Base-by-base conservation (phyloP, 1,284 basidiomycete species). In the Boletus mariae region DNA sequence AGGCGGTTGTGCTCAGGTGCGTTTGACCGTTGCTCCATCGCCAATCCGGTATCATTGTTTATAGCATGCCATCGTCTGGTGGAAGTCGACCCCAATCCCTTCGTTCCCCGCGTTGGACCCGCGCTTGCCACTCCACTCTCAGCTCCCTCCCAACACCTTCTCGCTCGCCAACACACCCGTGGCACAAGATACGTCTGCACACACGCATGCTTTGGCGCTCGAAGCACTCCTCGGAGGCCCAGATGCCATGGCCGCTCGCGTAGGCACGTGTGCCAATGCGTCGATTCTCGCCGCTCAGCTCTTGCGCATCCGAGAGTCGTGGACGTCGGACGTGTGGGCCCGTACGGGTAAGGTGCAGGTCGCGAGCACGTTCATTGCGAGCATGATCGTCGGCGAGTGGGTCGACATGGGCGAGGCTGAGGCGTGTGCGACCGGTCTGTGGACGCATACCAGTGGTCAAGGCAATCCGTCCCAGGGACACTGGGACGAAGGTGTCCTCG, bases 1-100 rank as follows among this genome's bases (percentile, higher is more conserved):
- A 57, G 85, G 86, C 15, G 90, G 90, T 37, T 75, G 83, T 56
- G 86, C 87, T 4, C 87, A 88, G 76, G 85, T 85, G 57, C 47
- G 65, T 59, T 32, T 11, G 17, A 25, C 11, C 8, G 15, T 35
- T 7, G 13, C 32, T 12, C 34, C 15, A n/a, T 35, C 34, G 7
- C 15, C 2, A 35, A 35, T n/a, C 6, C 6, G 15, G 4, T 48
- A 43, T 48, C 49, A 12, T 44, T 38, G 1, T 59, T 35, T 45
- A n/a, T 55, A 90, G 82, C 84, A 87, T 65, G 86, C 87, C 3
- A 73, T 90, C 25, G 88, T 91, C 31, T 91, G 86, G 85, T 91
- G 87, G 86, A 88, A 88, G 70, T 83, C 83, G 2, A 83, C 81
- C 26, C 75, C 84, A 35, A 75, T 84, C 25, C 78, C 85, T 38